Evolutionary conservation across 1,284 basidiomycete species (phyloP), one percentile per base, ranked within the genome.

Genomic region (Ganoderma resinaceum): DNA sequence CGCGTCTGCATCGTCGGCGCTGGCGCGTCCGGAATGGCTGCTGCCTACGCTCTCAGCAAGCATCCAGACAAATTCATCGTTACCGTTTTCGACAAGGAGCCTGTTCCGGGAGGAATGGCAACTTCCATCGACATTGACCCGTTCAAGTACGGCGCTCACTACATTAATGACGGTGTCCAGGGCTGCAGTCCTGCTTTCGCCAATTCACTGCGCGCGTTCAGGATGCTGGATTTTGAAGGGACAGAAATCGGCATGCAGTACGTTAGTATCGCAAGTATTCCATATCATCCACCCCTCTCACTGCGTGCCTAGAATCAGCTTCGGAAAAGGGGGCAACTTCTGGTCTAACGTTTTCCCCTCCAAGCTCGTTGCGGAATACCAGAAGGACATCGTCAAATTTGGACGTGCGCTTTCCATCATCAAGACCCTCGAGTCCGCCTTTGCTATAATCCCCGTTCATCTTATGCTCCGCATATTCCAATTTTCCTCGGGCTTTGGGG

Each of bases 271-370:
- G 33, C 9, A 12, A 12, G 6, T 38, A 20, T 38, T 12, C 12
- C 18, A 20, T 59, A 6, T 38, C 23, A 6, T 38, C 23, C 43
- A 42, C 18, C 14, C 23, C 26, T 16, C 63, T 31, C 53, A 33
- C 16, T 3, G 2, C 6, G 18, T 20, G 20, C 31, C 18, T 18
- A 79, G 78, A 76, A 88, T 90, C 29, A 87, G 86, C 62, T 91
- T 91, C 75, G 88, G 89, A 52, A 87, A 87, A 69, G 88, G 84
- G 65, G 83, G 79, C n/a, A 79, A 84, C 63, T 91, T 91, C 75
- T 92, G 89, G 89, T 85, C 86, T 65, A 91, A 91, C 74, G 83
- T 89, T 64, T 91, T 89, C 76, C 89, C 89, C 5, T 87, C 87
- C 55, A 74, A 83, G 52, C 81, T 90, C 26, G 82, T 83, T 26